Conservation (phyloP, 2,329 filamentous ascomycete genomes). For the Pyrenophora tritici-repentis region DNA sequence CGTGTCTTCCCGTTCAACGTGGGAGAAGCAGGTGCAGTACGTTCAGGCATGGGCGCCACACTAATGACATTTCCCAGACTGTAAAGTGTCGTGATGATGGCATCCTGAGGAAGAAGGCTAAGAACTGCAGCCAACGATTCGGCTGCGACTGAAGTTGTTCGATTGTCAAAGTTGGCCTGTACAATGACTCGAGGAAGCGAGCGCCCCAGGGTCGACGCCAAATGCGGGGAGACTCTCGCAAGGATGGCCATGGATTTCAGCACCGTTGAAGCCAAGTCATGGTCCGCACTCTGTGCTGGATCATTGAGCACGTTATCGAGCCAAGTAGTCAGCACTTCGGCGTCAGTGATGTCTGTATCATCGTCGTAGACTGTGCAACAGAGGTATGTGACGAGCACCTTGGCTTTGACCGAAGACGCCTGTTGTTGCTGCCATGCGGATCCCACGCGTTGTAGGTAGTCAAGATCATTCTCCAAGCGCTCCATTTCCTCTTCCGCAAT, state of each 20-base stretch:
- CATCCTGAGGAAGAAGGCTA: constrained; percentile 83
- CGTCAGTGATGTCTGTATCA: constrained; percentile 69
- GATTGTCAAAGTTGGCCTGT: constrained; percentile 72
- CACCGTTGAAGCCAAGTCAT: constrained; percentile 74
- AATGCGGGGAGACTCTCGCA: constrained; percentile 72
- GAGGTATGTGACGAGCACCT: constrained; percentile 79
- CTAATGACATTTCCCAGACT: constrained; percentile 95
- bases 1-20: constrained; percentile 58
- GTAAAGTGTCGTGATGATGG: constrained; percentile 92
- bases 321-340: constrained; percentile 80
- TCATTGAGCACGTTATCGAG: constrained; percentile 82
- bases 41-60: constrained; percentile 63
- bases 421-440: constrained; percentile 85
- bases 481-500: constrained; percentile 83
- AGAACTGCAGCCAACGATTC: constrained; percentile 82
- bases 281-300: constrained; percentile 79
- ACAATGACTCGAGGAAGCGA: constrained; percentile 86
- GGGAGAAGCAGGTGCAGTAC: constrained; percentile 52
- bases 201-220: constrained; percentile 76
- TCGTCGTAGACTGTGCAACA: constrained; percentile 85
- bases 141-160: constrained; percentile 77
- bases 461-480: constrained; percentile 83
- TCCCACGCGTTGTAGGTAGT: constrained; percentile 80
- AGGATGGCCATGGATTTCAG: constrained; percentile 82
- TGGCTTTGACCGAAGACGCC: constrained; percentile 82